phyloP scores from a whole-genome alignment of 306 rosid species.

The Luffa acutangula region DNA sequence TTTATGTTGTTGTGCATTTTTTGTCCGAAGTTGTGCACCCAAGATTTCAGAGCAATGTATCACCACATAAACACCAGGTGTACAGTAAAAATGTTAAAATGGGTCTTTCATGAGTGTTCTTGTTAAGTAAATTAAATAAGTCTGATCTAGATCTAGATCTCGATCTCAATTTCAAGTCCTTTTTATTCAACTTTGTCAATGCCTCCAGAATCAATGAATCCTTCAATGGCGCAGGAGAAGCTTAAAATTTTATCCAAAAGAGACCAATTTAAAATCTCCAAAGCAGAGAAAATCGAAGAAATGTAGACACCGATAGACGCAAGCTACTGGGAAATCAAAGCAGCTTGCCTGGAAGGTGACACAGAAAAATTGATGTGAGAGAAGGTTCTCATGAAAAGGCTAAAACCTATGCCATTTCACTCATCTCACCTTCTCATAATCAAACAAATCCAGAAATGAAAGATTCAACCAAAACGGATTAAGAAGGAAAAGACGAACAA shows the following conservation, averaged over 20 bases:
- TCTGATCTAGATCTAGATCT: no score
- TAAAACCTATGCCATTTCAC: constrained; percentile 31
- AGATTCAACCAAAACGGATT: background rate
- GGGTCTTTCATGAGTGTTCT: background rate
- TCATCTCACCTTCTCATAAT: constrained; percentile 54
- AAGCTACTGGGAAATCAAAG: constrained; percentile 28
- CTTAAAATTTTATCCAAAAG: background rate
- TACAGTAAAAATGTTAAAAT: background rate
- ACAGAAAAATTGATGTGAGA: constrained; percentile 21
- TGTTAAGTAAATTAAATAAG: background rate
- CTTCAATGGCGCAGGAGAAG: no score
- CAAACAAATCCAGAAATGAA: background rate
- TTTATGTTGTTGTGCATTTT: background rate
- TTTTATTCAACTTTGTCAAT: no score
- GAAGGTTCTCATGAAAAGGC: constrained; percentile 56
- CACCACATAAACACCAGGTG: background rate
- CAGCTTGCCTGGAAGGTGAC: constrained; percentile 57
- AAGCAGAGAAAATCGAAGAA: background rate
- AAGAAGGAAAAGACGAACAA: background rate
- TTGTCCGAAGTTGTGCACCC: background rate
- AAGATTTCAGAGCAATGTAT: background rate
- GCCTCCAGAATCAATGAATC: no score
- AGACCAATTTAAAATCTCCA: background rate
- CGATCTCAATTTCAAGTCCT: background rate
- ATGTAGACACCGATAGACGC: constrained; percentile 48